phyloP scores from a whole-genome alignment of 768 basidiomycete genomes.

The Boletellus emodensis region DNA sequence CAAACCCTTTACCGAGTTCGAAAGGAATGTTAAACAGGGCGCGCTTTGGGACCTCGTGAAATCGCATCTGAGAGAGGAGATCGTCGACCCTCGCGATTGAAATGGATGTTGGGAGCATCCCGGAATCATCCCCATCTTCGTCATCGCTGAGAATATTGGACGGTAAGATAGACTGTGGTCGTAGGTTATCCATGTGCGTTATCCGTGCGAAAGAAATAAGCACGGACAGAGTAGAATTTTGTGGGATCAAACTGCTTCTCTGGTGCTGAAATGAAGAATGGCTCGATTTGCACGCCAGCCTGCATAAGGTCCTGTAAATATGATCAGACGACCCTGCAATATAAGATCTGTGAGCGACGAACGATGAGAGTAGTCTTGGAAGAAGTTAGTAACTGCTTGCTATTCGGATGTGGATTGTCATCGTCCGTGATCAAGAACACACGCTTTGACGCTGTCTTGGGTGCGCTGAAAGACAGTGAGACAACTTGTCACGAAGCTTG shows the following conservation, averaged over 20 bases:
- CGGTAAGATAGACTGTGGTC: conserved; percentile 53
- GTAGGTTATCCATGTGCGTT: conserved; percentile 1
- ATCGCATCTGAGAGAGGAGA: conserved; percentile 73
- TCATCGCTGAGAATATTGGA: conserved; percentile 43
- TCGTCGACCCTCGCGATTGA: conserved; percentile 78
- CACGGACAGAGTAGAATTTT: conserved; percentile 75
- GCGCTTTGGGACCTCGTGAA: conserved; percentile 80
- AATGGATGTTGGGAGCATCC: conserved; percentile 60
- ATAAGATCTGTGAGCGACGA: conserved; percentile 20
- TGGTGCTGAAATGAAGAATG: conserved; percentile 79
- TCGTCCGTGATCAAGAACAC: conserved; percentile 90
- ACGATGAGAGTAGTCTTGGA: conserved; percentile 71
- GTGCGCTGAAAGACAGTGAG: conserved; percentile 47
- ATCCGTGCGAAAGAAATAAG: background rate
- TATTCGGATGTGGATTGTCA: conserved; percentile 44
- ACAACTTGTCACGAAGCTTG: conserved; percentile 13
- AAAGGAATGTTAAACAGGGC: conserved; percentile 80
- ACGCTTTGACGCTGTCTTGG: conserved; percentile 87
- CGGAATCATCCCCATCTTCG: conserved; percentile 48
- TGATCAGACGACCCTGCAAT: background rate
- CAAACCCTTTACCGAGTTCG: conserved; percentile 66
- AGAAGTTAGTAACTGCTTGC: conserved; percentile 58
- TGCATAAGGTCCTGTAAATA: conserved; percentile 69
- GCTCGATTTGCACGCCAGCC: conserved; percentile 74
- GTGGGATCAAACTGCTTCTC: conserved; percentile 65